Evolutionary conservation across 495 filamentous ascomycete species (phyloP), one percentile per base, ranked within the genome.

Genomic region (Pseudevernia furfuracea): DNA sequence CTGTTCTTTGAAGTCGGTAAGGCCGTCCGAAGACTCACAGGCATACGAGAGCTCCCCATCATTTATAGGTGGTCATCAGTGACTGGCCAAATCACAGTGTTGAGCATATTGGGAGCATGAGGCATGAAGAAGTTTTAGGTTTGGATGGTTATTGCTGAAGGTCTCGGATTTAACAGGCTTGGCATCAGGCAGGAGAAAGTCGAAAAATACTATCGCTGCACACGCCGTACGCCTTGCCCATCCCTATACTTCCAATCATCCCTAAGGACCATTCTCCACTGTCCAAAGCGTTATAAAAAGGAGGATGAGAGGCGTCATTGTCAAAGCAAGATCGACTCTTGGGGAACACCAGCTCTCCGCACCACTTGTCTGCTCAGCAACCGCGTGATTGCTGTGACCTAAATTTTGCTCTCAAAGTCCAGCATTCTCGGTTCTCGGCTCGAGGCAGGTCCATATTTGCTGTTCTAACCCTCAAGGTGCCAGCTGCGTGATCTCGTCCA

Each of bases 41-140:
- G 66, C 62, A 70, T 67, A 21, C 58, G 61, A 41, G 68, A 67
- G 30, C 58, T 65, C 8, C 68, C 66, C 68, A 70, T 69, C 1
- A 17, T 60, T 25, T 10, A 46, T 19, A 53, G 21, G 17, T 1
- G 38, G 25, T n/a, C 9, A 12, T 19, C 23, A 25, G 12, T 34
- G n/a, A 25, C 4, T 7, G 25, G 39, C 12, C 8, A n/a, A n/a
- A n/a, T n/a, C n/a, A n/a, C n/a, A n/a, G n/a, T n/a, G n/a, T n/a
- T n/a, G n/a, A 34, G 12, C 14, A 32, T 12, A 1, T 46, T 46
- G 41, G 21, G 41, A 43, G 19, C 41, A 43, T 43, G 15, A 21
- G 17, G 7, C 41, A 21, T 41, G 2, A 41, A 41, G 38, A 41
- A 41, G 38, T 12, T 44, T 8, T 6, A 7, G 12, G 48, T 15